Evolutionary conservation across 352 stramenopile species (phyloP), one percentile per base, ranked within the genome.

Genomic region (Phytophthora nicotianae): DNA sequence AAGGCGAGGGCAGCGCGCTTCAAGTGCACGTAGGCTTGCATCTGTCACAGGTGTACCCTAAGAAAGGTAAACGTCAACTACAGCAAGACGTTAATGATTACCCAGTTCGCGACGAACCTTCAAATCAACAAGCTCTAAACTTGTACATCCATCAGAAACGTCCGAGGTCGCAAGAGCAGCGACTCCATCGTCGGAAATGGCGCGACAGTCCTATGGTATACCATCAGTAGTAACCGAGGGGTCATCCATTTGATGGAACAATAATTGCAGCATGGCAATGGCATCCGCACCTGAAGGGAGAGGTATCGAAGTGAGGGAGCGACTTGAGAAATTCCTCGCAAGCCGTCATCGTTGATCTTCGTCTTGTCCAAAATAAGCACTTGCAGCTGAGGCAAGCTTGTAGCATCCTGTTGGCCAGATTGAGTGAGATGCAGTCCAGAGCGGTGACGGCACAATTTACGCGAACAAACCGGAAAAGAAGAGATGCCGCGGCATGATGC

Each of bases 341-440:
- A 57, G 1, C 69, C 79, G 20, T 75, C 63, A 47, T 92, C 74
- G 17, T 69, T 68, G 19, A 90, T 76, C 16, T 52, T 47, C 2
- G 79, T 89, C 47, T 69, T 85, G 57, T 92, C 81, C 4, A 90
- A 62, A n/a, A 90, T 72, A 19, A 92, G 55, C 2, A 87, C 81
- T 63, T 90, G 53, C 4, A 91, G 64, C 23, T 47, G 63, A 16
- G 50, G 62, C 14, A 89, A 52, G n/a, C 33, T 51, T 21, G 48
- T 60, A 19, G 72, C 60, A 42, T 62, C 41, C 70, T 83, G 51
- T 56, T 17, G 14, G 41, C 32, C 3, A 38, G 10, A 38, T 5
- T 35, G 13, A 38, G 16, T 58, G 46, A 64, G 35, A 24, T 16
- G 13, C 14, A 38, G 24, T 47, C 45, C 16, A 45, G 17, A 5